phyloP scores from a whole-genome alignment of 257 asterid genomes.

The Petunia axillaris region DNA sequence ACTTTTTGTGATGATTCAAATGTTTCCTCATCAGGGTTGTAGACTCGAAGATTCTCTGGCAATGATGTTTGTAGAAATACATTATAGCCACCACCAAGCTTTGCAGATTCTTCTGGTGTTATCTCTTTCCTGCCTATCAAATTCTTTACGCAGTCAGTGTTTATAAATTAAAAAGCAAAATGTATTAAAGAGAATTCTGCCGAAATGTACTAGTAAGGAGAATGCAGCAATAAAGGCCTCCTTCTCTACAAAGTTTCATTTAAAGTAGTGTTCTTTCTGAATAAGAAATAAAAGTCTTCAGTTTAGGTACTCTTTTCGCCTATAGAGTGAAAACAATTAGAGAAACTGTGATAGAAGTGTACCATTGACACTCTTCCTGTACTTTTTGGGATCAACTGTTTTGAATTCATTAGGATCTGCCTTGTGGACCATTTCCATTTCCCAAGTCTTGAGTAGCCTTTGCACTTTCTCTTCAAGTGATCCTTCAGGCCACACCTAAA shows the following conservation, averaged over 20 bases:
- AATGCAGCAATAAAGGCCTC: too few relatives aligned
- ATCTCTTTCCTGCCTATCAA: conserved; percentile 42
- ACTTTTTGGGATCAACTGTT: conserved; percentile 46
- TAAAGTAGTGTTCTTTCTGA: too few relatives aligned
- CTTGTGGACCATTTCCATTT: conserved; percentile 69
- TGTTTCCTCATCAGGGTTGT: conserved; percentile 63
- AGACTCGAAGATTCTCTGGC: conserved; percentile 56
- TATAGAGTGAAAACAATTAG: neutral
- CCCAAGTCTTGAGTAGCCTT: conserved; percentile 68
- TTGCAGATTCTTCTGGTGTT: conserved; percentile 43
- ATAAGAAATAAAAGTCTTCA: too few relatives aligned
- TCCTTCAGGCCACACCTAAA: conserved; percentile 60
- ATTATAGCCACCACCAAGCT: conserved; percentile 78
- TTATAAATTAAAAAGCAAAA: neutral
- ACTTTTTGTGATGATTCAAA: conserved; percentile 56
- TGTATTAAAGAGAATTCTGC: neutral
- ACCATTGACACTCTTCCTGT: conserved; percentile 26
- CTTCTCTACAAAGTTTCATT: too few relatives aligned
- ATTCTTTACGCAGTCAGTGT: conserved; percentile 23
- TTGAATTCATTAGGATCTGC: conserved; percentile 50
- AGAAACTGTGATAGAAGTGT: neutral
- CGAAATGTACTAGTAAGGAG: too few relatives aligned
- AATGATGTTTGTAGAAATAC: conserved; percentile 66
- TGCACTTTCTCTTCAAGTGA: conserved; percentile 66
- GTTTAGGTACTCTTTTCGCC: neutral